Evolutionary conservation across 805 yeast genomes (phyloP).

Genomic region (Saccharomycopsis sp.): DNA sequence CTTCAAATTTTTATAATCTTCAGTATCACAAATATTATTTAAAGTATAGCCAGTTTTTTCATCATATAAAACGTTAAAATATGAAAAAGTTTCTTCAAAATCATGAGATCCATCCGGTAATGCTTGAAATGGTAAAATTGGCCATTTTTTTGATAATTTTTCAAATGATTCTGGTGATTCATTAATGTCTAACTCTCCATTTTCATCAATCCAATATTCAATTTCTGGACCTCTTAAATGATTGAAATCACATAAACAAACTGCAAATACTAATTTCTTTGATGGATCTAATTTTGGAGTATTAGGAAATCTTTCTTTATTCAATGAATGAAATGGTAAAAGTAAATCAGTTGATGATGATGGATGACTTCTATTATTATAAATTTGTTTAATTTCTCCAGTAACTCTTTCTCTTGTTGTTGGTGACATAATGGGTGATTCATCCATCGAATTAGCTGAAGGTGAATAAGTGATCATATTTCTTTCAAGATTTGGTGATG

Average conservation of each 20-base stretch:
- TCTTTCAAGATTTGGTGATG: not conserved
- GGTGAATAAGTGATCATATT: not conserved
- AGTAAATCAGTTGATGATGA: conserved; percentile 7
- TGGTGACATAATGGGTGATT: conserved; percentile 15
- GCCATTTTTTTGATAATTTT: conserved; percentile 46
- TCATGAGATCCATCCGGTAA: conserved; percentile 94
- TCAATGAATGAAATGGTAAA: conserved; percentile 11
- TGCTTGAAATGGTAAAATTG: conserved; percentile 86
- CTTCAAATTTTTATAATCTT: conserved; percentile 8
- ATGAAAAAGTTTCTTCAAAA: conserved; percentile 86
- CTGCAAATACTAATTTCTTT: conserved; percentile 52
- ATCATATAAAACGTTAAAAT: conserved; percentile 75
- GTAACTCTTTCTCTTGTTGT: conserved; percentile 8
- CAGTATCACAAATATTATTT: conserved; percentile 26
- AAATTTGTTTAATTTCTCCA: conserved; percentile 10
- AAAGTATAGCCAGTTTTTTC: conserved; percentile 36
- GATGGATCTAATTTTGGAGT: conserved; percentile 13
- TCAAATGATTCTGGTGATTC: conserved; percentile 26
- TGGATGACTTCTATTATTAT: conserved; percentile 5
- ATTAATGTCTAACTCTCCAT: conserved; percentile 29
- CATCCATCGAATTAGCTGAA: not conserved
- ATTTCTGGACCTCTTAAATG: conserved; percentile 91
- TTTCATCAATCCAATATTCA: conserved; percentile 67
- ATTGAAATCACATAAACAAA: conserved; percentile 87
- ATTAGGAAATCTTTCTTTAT: conserved; percentile 11